These are phyloP conservation scores for Acorus calamus DNA, from an alignment of 106 monocot genomes.

Conservation along the genomic window DNA sequence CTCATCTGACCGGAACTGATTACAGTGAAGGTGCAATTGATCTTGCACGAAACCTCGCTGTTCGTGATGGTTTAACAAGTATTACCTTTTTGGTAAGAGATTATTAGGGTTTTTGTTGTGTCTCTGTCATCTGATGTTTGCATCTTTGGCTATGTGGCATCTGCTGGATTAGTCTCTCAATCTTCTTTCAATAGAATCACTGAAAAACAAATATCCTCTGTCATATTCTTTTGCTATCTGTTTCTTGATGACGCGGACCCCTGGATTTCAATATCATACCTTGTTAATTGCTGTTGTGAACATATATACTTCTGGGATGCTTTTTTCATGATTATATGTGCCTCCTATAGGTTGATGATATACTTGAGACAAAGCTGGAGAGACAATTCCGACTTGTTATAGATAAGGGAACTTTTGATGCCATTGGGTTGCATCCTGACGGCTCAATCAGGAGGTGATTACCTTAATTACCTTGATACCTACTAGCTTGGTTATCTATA, in stretches of 20 bases:
- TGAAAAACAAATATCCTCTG: too few relatives aligned
- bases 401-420: constrained; percentile 74
- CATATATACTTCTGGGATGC: background rate
- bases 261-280: background rate
- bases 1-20: constrained; percentile 79
- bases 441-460: constrained; percentile 55
- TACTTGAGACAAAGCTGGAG: constrained; percentile 57
- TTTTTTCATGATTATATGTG: background rate
- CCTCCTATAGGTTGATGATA: constrained; percentile 66
- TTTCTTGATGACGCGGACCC: too few relatives aligned
- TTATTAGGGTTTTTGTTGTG: too few relatives aligned
- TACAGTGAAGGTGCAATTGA: constrained; percentile 74
- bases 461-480: background rate
- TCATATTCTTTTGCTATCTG: too few relatives aligned
- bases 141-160: too few relatives aligned
- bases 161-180: too few relatives aligned
- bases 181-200: too few relatives aligned
- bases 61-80: constrained; percentile 49
- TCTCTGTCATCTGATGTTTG: too few relatives aligned
- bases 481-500: background rate
- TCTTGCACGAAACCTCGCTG: constrained; percentile 62
- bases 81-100: constrained; percentile 64
- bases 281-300: background rate
- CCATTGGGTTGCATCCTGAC: constrained; percentile 64
- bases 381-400: constrained; percentile 53